Evolutionary conservation across 805 yeast species (phyloP).

Genomic region (Saccharomyces paradoxus): DNA sequence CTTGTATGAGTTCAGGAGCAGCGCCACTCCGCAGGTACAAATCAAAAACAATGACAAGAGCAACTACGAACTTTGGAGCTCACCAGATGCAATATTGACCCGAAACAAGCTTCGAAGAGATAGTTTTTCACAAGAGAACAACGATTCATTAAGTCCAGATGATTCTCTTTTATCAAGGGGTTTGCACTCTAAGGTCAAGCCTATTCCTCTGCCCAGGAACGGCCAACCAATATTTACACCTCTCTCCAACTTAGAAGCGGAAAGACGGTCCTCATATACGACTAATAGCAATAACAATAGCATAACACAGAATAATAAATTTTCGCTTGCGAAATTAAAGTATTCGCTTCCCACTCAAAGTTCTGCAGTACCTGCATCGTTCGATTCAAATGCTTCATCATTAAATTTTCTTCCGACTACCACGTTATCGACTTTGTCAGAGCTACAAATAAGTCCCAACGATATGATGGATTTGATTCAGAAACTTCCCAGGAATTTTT

Average conservation of each 20-base stretch:
- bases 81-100: background rate
- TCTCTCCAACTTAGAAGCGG: constrained; percentile 10
- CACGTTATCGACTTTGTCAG: constrained; percentile 10
- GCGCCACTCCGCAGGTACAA: background rate
- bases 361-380: constrained; percentile 9
- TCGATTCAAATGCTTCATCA: constrained; percentile 14
- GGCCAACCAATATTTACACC: constrained; percentile 10
- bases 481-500: constrained; percentile 44
- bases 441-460: constrained; percentile 16
- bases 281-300: background rate
- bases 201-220: constrained; percentile 31
- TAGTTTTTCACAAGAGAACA: background rate
- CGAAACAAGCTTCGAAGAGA: background rate
- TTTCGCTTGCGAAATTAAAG: background rate
- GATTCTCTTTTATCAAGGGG: constrained; percentile 16
- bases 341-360: background rate
- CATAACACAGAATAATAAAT: background rate
- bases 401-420: constrained; percentile 10
- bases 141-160: constrained; percentile 6
- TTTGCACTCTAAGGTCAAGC: constrained; percentile 30
- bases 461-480: constrained; percentile 28
- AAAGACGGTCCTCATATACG: constrained; percentile 9
- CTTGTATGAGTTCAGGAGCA: background rate
- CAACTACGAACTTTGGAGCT: background rate
- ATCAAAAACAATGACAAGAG: background rate